Base-by-base conservation (phyloP, 2,329 filamentous ascomycete genomes). In the Thielaviopsis cerberus region DNA sequence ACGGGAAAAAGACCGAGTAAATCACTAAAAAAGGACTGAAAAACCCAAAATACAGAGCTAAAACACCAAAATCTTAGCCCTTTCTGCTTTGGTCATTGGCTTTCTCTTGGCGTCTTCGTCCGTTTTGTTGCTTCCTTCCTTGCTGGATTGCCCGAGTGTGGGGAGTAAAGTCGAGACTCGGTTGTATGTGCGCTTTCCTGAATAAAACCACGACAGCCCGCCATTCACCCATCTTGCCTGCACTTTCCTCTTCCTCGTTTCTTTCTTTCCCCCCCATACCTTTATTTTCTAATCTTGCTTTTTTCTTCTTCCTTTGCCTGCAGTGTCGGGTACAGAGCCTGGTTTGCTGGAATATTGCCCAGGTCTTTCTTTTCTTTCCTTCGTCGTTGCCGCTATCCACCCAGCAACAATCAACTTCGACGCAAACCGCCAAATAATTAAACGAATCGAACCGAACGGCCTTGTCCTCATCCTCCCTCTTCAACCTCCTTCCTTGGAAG, bases 301-400 rank as follows among this genome's bases (percentile, higher is more conserved):
- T 23, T 23, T 11, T 23, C 26, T 22, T 11, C n/a, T 27, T 30
- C 22, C 17, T 26, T 56, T 22, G 27, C 27, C 27, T 30, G 27
- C 25, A 50, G 30, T 25, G 20, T 53, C 34, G 34, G 30, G 24
- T 51, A 41, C 45, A 41, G 50, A 60, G 24, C 55, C 59, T 56
- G 55, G 53, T 52, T 54, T 54, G 59, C 59, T 61, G 59, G 57
- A 61, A 61, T 61, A 61, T 61, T 61, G 59, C 59, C 56, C 59
- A 56, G 59, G 59, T 53, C 23, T 48, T 45, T n/a, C 41, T 57
- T 51, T 56, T 8, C 27, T 23, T 30, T 25, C 24, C 22, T 52
- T 52, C 45, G 27, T 45, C 53, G 52, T 27, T 41, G 37, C 24
- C 34, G 37, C 27, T 30, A 6, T 30, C 27, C 5, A 30, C 11